Percentiles rank a stretch among this genome's conserved stretches.
phyloP scores from a whole-genome alignment of 306 rosid species.

The Mucuna pruriens region DNA sequence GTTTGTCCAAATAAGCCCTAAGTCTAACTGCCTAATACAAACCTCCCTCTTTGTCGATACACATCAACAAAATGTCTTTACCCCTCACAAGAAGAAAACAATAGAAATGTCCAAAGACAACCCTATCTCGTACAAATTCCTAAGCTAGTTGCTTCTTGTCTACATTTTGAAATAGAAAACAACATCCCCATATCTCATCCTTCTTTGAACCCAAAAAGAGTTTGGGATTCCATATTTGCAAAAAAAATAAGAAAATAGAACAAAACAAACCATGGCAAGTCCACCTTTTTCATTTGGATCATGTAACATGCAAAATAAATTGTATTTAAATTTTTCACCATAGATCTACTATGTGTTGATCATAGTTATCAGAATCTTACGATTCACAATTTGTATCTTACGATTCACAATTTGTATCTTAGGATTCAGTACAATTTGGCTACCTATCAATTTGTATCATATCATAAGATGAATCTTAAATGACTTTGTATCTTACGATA shows the following conservation, averaged over 20 bases:
- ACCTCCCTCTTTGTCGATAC: no score
- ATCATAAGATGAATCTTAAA: no score
- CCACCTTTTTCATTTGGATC: background rate
- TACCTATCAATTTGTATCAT: no score
- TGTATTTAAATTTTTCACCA: background rate
- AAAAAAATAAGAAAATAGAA: background rate
- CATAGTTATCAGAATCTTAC: no score
- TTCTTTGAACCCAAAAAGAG: background rate
- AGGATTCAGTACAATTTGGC: no score
- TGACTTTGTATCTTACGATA: no score
- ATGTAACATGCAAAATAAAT: background rate
- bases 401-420: no score
- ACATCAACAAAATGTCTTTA: background rate
- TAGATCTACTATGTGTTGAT: background rate
- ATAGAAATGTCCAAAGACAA: background rate
- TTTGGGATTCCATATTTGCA: background rate
- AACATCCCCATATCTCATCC: background rate
- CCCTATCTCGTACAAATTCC: background rate
- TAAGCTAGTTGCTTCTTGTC: background rate
- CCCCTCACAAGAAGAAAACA: background rate
- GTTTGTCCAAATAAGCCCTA: no score
- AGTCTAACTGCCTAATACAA: background rate
- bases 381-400: no score
- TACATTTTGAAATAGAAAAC: background rate
- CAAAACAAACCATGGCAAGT: background rate